phyloP scores from a whole-genome alignment of 106 monocot genomes.

The Apostasia ramifera region DNA sequence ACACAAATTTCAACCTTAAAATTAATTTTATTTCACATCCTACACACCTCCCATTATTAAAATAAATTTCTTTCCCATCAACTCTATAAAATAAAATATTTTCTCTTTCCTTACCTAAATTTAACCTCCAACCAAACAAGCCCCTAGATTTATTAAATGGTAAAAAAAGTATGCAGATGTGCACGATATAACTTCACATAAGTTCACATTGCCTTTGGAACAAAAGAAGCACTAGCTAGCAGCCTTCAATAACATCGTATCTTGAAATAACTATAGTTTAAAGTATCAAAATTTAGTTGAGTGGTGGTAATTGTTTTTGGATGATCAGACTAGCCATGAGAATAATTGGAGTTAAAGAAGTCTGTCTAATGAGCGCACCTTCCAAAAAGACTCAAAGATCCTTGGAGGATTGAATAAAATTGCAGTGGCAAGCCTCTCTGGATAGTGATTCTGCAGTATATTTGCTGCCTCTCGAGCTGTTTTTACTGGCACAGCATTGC shows the following conservation, averaged over 20 bases:
- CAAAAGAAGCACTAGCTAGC: no score
- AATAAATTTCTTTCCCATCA: no score
- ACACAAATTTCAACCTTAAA: no score
- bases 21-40: no score
- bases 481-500: conserved; percentile 8
- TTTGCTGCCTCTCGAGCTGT: conserved; percentile 7
- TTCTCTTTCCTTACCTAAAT: no score
- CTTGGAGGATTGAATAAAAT: conserved; percentile 19
- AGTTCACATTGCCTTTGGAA: no score
- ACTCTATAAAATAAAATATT: no score
- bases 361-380: conserved; percentile 3
- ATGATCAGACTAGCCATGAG: background rate
- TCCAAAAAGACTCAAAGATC: conserved; percentile 27
- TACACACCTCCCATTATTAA: no score
- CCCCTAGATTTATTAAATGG: no score
- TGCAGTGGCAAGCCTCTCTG: conserved; percentile 16
- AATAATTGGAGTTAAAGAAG: background rate
- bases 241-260: background rate
- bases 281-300: background rate
- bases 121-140: no score
- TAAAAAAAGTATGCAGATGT: no score
- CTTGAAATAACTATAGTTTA: background rate
- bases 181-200: no score
- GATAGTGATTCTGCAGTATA: conserved; percentile 27
- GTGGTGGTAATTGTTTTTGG: background rate